Percentiles rank a stretch among this genome's conserved stretches.
Conservation (phyloP, 2,329 filamentous ascomycete species). For the Fusarium sp. region DNA sequence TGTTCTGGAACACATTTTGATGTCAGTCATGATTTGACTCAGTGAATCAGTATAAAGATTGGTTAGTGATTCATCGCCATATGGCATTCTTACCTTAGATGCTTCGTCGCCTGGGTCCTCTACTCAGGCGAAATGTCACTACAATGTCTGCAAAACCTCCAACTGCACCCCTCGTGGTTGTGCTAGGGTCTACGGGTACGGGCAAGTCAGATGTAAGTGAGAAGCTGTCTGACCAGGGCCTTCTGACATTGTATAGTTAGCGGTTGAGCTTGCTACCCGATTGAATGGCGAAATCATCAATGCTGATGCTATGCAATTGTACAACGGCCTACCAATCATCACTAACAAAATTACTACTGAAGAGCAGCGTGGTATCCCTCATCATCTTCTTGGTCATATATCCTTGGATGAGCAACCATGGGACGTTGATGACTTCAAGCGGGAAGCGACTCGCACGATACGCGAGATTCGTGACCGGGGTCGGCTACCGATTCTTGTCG, state of each 20-base stretch:
- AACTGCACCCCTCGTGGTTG: slow-evolving; percentile 74
- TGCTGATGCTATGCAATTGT: slow-evolving; percentile 98
- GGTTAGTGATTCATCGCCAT: not conserved
- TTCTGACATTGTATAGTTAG: slow-evolving; percentile 68
- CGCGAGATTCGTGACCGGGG: slow-evolving; percentile 81
- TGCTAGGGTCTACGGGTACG: slow-evolving; percentile 91
- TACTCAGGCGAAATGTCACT: slow-evolving; percentile 50
- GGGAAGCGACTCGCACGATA: slow-evolving; percentile 75
- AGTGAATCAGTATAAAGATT: not conserved
- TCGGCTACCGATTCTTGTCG: slow-evolving; percentile 88
- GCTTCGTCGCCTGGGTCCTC: slow-evolving; percentile 41
- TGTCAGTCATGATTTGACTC: slow-evolving; percentile 14
- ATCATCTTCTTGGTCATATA: slow-evolving; percentile 88
- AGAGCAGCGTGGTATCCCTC: slow-evolving; percentile 83
- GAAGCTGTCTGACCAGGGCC: not conserved
- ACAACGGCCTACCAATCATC: slow-evolving; percentile 89
- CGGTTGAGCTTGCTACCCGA: slow-evolving; percentile 83
- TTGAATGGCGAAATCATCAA: slow-evolving; percentile 97
- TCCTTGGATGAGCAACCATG: slow-evolving; percentile 81
- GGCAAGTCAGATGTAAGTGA: slow-evolving; percentile 85
- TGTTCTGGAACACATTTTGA: slow-evolving; percentile 32
- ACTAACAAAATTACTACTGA: slow-evolving; percentile 88
- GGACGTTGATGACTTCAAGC: slow-evolving; percentile 82
- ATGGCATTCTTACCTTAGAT: slow-evolving; percentile 41
- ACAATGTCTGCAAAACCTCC: slow-evolving; percentile 57